Evolutionary conservation across 2,329 filamentous ascomycete genomes (phyloP), one percentile per base, ranked within the genome.

Genomic region (Colletotrichum sp.): DNA sequence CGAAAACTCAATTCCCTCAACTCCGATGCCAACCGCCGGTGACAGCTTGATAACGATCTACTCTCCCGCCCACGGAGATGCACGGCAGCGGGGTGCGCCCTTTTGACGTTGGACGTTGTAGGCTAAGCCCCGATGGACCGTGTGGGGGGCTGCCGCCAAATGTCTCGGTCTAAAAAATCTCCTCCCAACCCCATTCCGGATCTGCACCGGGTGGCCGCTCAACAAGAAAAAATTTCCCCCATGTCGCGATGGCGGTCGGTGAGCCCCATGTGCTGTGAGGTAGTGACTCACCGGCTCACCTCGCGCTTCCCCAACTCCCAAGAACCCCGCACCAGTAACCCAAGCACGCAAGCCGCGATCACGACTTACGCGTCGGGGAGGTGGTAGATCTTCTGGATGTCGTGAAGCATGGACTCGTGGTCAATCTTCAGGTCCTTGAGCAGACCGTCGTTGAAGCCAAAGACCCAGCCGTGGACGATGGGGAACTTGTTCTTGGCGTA

Each of bases 391-490:
- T 93, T 93, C 86, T 92, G 90, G 69, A 93, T 90, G 75, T 88
- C 87, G 70, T 82, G 83, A 60, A 93, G 84, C 82, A 95, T 88
- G 15, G 85, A 83, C 84, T 92, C 88, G 78, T 92, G 92, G 80
- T 93, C 88, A 78, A 93, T 87, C 81, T 93, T 87, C 75, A 93
- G 85, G 80, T 93, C 92, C 83, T 90, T 92, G 74, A 95, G 86
- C 80, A 93, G 83, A 12, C 93, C 93, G 80, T 94, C 91, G 69
- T 90, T 85, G 79, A 94, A 92, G 77, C 90, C 91, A 86, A 95
- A 95, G 60, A 94, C 93, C 93, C 93, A 94, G 43, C 92, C 93
- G 84, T 94, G 93, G 68, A 95, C 93, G 77, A 94, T 89, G 68
- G 93, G 93, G 81, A 90, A 94, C 78, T 89, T 84, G 79, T 93